Evolutionary conservation across 768 basidiomycete genomes (phyloP), one percentile per base, ranked within the genome.

Genomic region (Trichaptum fuscoviolaceum): DNA sequence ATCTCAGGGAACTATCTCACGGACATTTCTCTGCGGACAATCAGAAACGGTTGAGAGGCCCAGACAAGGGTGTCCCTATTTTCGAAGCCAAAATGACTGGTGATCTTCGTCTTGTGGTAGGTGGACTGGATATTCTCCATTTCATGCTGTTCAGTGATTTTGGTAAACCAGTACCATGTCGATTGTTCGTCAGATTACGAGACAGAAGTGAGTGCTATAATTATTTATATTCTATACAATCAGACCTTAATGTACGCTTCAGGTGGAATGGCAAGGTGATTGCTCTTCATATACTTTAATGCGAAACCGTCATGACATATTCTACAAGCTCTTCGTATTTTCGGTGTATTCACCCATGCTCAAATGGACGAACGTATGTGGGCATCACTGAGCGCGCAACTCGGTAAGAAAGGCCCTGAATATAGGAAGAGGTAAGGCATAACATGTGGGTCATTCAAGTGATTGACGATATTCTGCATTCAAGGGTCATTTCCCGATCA

Each of bases 11-110:
- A 67, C 79, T 92, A 12, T 91, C 90, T 0, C 81, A 83, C 2
- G 90, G 89, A 0, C 83, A 86, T 65, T 90, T 91, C 70, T 90
- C 89, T 0, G 78, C 80, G 12, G 85, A 87, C 66, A 91, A 90
- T 68, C 87, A 90, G 69, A 88, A 88, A 73, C 75, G 82, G 7
- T 75, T 90, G 15, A 85, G 78, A 24, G 81, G 81, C 0, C 63
- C 73, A 0, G 75, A 77, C 15, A 73, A 74, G 17, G 82, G 82
- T 0, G 74, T 90, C 2, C 87, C 89, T 0, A 81, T 91, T 10
- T 90, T 81, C 64, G 88, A 90, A 71, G 90, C 90, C 0, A 90
- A 88, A 72, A 85, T 90, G 81, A 84, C 83, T 10, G 70, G 77
- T 0, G 84, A 87, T 68, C 71, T 80, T 25, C 76, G 84, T 12